Percentiles rank a stretch among this genome's conserved stretches.
Conservation (phyloP, 371 early-diverging fungal genomes). For the Mucor racemosus region DNA sequence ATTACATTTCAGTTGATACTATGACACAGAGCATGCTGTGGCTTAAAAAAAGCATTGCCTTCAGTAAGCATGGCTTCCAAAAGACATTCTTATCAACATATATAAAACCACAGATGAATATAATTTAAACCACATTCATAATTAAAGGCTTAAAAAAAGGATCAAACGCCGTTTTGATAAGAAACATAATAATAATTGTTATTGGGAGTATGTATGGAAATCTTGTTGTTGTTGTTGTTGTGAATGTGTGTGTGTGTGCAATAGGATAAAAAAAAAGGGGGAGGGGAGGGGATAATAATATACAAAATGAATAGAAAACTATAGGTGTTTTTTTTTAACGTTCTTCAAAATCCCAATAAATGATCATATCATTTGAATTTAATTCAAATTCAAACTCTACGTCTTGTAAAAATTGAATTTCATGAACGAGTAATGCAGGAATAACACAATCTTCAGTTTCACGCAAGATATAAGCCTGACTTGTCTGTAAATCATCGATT, state of each 20-base stretch:
- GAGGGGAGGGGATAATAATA: not conserved
- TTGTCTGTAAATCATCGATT: conserved; percentile 33
- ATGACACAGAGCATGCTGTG: too few relatives aligned
- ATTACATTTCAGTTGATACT: too few relatives aligned
- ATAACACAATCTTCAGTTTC: conserved; percentile 30
- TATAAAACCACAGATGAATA: too few relatives aligned
- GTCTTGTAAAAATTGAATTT: conserved; percentile 36
- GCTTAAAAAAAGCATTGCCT: too few relatives aligned
- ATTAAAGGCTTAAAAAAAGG: too few relatives aligned
- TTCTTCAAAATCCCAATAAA: conserved; percentile 46
- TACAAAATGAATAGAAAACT: not conserved
- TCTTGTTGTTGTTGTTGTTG: too few relatives aligned
- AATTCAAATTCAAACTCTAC: conserved; percentile 38
- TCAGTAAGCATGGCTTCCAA: too few relatives aligned
- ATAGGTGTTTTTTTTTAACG: conserved; percentile 14
- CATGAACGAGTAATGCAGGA: conserved; percentile 37
- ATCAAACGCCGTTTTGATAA: too few relatives aligned
- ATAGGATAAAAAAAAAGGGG: not conserved
- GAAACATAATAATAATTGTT: too few relatives aligned
- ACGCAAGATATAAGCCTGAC: conserved; percentile 31
- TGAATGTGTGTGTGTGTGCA: not conserved
- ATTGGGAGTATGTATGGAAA: too few relatives aligned
- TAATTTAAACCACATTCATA: too few relatives aligned
- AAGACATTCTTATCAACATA: too few relatives aligned
- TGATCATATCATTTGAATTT: conserved; percentile 31